Evolutionary conservation across 208 protist species (phyloP), one percentile per base, ranked within the genome.

Genomic region (Trypanosoma melophagium): DNA sequence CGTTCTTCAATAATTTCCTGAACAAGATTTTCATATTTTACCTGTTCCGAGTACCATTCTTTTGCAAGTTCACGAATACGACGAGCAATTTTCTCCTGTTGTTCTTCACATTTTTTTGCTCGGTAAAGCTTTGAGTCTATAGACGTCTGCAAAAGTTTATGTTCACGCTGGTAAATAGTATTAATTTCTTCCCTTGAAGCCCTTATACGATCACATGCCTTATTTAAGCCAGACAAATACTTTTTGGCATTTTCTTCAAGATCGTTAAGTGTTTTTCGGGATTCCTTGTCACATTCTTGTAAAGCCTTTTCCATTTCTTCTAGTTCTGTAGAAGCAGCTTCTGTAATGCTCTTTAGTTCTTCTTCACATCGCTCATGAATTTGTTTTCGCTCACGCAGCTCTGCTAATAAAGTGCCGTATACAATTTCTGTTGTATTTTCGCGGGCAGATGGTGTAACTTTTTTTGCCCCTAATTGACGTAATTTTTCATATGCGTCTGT

Each of bases 31-130:
- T 85, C 77, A 72, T 95, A 92, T 60, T 75, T 76, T 5, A 83
- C 28, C 73, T 95, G 87, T 66, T 95, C 89, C 60, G 61, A 45
- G 58, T 87, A 84, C 55, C 80, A 76, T 54, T 80, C 86, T 70
- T 95, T 95, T 17, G 87, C 66, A 0, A 74, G 74, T 72, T 95
- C 89, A 0, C 89, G 81, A 28, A 93, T 80, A 22, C 86, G 86
- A 5, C 89, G 89, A 1, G 80, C 79, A 31, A 81, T 74, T 47
- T 83, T 82, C 54, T 95, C 89, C 45, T 95, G 89, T 40, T 69
- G 59, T 17, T 57, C 77, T 60, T 71, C 84, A 45, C 79, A 82
- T 63, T 80, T 75, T 49, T 62, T 73, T 21, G 89, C 64, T 13
- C 19, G 56, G 14, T 76, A 62, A n/a, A 57, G n/a, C 50, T 85